Conservation (phyloP, 176 grass and related monocot species). For the Lolium perenne region DNA sequence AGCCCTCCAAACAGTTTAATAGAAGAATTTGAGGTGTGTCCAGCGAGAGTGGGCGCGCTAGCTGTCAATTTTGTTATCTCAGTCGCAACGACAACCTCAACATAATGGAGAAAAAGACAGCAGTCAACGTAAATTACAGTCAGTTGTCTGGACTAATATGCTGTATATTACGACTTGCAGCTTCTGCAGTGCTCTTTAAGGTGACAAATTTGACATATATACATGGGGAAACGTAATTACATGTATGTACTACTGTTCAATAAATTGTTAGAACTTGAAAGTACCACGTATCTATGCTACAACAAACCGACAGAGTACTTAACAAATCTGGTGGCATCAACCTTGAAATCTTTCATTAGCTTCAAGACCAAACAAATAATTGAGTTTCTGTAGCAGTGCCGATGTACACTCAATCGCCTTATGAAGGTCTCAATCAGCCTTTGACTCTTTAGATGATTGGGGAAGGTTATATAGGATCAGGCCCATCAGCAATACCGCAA, state of each 20-base stretch:
- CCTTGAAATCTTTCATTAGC: neutral
- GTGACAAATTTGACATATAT: neutral
- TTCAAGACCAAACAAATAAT: slow-evolving; percentile 24
- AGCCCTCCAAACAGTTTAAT: too few species aligned
- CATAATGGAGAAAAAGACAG: neutral
- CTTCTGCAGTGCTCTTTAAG: neutral
- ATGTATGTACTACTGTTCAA: slow-evolving; percentile 18
- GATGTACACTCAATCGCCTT: neutral
- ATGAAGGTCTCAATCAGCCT: slow-evolving; percentile 50
- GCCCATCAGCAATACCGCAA: slow-evolving; percentile 58
- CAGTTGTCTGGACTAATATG: neutral
- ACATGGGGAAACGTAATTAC: neutral
- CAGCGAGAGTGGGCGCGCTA: too few species aligned
- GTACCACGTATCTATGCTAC: neutral
- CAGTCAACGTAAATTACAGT: neutral
- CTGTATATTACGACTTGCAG: neutral
- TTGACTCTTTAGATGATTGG: slow-evolving; percentile 49
- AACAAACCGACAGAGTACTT: neutral
- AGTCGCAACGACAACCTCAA: neutral
- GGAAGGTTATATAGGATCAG: slow-evolving; percentile 81
- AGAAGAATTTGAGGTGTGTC: too few species aligned
- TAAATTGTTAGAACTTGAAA: slow-evolving; percentile 17
- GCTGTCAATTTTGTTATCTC: neutral
- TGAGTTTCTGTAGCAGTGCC: neutral
- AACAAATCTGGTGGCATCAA: neutral